Percentiles rank a stretch among this genome's conserved stretches.
Evolutionary conservation across 768 basidiomycete genomes (phyloP).

Genomic region (Leccinum barrowsii): DNA sequence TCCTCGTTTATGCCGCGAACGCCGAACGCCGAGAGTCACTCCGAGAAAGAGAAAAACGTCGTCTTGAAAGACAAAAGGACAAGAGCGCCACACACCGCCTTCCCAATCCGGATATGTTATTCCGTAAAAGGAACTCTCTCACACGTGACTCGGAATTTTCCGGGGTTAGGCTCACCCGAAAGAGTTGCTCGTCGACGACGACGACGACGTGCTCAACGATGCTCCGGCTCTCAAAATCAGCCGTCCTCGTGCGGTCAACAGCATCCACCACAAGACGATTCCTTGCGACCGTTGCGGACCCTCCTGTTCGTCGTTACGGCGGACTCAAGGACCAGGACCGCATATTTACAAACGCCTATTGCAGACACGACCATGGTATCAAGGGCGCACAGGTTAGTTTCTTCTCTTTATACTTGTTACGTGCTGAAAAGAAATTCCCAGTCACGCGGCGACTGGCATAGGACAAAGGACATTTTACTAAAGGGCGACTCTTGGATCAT

Average conservation of each 20-base stretch:
- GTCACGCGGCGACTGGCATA: constrained; percentile 97
- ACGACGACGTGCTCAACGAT: constrained; percentile 19
- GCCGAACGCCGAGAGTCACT: background rate
- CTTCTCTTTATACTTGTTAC: background rate
- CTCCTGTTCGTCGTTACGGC: constrained; percentile 90
- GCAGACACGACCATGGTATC: constrained; percentile 84
- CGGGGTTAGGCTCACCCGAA: constrained; percentile 5
- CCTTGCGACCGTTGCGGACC: constrained; percentile 73
- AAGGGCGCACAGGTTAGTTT: constrained; percentile 80
- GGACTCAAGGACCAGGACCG: constrained; percentile 93
- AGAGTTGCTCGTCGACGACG: background rate
- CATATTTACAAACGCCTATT: constrained; percentile 90
- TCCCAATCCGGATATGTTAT: background rate
- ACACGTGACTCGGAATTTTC: constrained; percentile 22
- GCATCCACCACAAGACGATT: constrained; percentile 13
- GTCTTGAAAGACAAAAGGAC: constrained; percentile 15
- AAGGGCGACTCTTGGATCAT: constrained; percentile 99
- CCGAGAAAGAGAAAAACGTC: background rate
- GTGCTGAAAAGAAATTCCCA: constrained; percentile 27
- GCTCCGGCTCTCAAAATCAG: constrained; percentile 28
- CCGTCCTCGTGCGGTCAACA: constrained; percentile 17
- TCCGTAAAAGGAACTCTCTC: constrained; percentile 28
- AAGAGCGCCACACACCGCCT: constrained; percentile 9
- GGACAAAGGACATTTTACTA: constrained; percentile 90
- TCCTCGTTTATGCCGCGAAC: constrained; percentile 4